These are phyloP conservation scores for Medicago lupulina DNA, from an alignment of 306 rosid genomes.

Conservation along the genomic window DNA sequence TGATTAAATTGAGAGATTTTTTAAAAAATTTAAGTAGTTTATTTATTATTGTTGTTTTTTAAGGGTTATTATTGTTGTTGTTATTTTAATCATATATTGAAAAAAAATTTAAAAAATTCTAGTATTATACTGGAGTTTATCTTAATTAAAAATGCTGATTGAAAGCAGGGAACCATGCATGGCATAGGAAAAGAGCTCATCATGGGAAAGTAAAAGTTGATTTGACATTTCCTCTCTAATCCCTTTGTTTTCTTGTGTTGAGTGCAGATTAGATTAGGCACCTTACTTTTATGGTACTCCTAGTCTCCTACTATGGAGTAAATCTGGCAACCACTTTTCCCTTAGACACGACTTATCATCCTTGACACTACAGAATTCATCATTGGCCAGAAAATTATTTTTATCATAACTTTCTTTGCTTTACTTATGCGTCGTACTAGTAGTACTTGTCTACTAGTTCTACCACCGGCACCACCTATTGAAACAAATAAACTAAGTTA, in stretches of 20 bases:
- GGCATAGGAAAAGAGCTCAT: conserved; percentile 22
- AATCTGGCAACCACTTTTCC: conserved; percentile 44
- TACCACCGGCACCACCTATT: too few species aligned
- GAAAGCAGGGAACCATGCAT: conserved; percentile 16
- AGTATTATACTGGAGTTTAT: too few species aligned
- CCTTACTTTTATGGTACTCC: conserved; percentile 27
- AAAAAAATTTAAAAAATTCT: too few species aligned
- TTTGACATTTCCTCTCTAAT: conserved; percentile 50
- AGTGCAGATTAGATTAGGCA: conserved; percentile 46
- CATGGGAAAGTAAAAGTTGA: conserved; percentile 46
- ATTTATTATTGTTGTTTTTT: too few species aligned
- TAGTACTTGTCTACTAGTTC: neutral
- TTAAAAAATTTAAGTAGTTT: too few species aligned
- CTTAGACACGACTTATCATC: conserved; percentile 36
- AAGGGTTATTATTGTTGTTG: too few species aligned
- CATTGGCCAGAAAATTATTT: neutral
- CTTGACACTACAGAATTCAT: neutral
- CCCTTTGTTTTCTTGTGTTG: conserved; percentile 45
- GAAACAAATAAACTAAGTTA: too few species aligned
- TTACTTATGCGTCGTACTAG: neutral
- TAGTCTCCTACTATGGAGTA: too few species aligned
- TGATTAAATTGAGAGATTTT: too few species aligned
- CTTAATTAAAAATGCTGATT: neutral
- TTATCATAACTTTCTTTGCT: neutral
- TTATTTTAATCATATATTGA: too few species aligned